A percentile compares a stretch with the other conserved stretches of the same genome.
Evolutionary conservation across 2,329 filamentous ascomycete genomes (phyloP).

Genomic region (Pyrenochaeta sp.): DNA sequence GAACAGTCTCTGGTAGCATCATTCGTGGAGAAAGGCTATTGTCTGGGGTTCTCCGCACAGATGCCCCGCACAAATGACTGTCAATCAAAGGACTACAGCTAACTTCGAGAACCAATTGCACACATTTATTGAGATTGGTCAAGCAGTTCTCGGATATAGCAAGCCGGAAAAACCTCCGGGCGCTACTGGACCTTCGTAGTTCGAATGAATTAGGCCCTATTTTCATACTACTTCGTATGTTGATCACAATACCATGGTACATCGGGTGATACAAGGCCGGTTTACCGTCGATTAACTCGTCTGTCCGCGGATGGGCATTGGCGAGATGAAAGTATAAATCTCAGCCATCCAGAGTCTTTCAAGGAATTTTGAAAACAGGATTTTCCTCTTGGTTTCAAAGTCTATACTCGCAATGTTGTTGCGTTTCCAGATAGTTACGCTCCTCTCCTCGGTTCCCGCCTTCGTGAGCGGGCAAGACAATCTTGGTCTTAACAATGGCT

Average conservation of each 20-base stretch:
- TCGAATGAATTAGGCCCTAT: neutral
- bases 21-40: neutral
- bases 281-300: neutral
- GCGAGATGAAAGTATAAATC: neutral
- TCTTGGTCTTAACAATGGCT: slow-evolving; percentile 29
- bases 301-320: neutral
- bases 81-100: neutral
- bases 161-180: neutral
- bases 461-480: slow-evolving; percentile 18
- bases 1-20: neutral
- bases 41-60: neutral
- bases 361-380: neutral
- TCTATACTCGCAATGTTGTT: neutral
- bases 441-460: neutral
- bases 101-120: neutral
- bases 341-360: neutral
- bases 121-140: neutral
- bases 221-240: neutral
- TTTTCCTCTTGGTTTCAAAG: neutral
- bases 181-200: neutral
- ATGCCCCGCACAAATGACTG: neutral
- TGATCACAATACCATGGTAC: neutral
- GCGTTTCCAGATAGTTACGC: neutral
- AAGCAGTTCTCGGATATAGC: neutral
- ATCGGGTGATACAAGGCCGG: neutral